A percentile compares a stretch with the other conserved stretches of the same genome.
Conservation (phyloP, 2,329 filamentous ascomycete species). For the Epichloe coenophiala region DNA sequence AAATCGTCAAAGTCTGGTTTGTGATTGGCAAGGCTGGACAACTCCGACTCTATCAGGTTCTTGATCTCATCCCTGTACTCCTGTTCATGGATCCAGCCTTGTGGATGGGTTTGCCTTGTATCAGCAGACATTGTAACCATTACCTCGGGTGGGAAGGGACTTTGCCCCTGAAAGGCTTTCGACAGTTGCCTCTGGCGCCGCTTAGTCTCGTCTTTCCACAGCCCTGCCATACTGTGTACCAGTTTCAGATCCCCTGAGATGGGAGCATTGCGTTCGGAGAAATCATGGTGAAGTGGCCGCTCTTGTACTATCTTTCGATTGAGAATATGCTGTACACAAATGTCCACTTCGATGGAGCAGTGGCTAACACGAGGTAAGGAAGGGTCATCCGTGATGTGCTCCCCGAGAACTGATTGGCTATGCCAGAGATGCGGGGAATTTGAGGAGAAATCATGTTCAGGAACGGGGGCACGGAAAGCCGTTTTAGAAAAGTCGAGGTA, state of each 20-base stretch:
- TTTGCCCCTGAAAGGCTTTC: constrained; percentile 48
- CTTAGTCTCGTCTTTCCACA: constrained; percentile 84
- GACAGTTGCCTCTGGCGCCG: constrained; percentile 63
- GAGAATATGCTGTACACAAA: constrained; percentile 75
- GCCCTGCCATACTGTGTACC: constrained; percentile 82
- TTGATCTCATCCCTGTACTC: constrained; percentile 58
- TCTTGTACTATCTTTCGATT: constrained; percentile 67
- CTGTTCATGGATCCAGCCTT: constrained; percentile 87
- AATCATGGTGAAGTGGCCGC: constrained; percentile 75
- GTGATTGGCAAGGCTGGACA: constrained; percentile 23
- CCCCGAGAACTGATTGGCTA: constrained; percentile 50
- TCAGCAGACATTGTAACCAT: constrained; percentile 84
- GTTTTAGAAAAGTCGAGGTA: constrained; percentile 64
- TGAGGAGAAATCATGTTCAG: constrained; percentile 48
- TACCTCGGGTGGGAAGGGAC: constrained; percentile 67
- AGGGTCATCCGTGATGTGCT: constrained; percentile 37
- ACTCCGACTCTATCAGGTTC: constrained; percentile 52
- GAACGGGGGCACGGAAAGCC: constrained; percentile 63
- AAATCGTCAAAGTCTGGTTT: constrained; percentile 52
- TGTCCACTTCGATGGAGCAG: constrained; percentile 79
- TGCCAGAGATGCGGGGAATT: constrained; percentile 64
- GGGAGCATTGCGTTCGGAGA: constrained; percentile 58
- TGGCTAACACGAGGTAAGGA: constrained; percentile 67
- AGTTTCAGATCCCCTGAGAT: constrained; percentile 59
- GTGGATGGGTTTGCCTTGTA: constrained; percentile 53